Conservation (phyloP, 2,329 filamentous ascomycete species). For the Aspergillus brunneoviolaceus region DNA sequence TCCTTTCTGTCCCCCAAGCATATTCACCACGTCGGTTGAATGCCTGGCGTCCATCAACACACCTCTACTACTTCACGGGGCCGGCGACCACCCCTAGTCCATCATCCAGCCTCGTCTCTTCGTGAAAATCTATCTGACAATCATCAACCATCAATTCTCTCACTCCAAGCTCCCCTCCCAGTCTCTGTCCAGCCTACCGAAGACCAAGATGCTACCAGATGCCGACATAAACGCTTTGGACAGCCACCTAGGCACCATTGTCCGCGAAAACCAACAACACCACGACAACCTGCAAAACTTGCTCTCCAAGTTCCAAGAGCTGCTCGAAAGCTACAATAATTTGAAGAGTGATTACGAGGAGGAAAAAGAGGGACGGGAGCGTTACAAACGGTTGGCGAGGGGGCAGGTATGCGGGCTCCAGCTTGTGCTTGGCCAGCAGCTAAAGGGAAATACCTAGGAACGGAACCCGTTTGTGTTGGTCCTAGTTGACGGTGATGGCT, state of each 20-base stretch:
- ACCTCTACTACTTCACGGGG: not conserved
- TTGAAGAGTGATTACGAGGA: conserved; percentile 60
- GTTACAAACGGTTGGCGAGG: conserved; percentile 55
- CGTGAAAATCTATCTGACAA: too few species aligned
- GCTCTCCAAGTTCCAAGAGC: conserved; percentile 41
- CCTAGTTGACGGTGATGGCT: conserved; percentile 63
- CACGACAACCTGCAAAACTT: conserved; percentile 34
- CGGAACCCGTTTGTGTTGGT: conserved; percentile 61
- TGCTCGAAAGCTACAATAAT: conserved; percentile 56
- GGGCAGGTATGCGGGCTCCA: conserved; percentile 36
- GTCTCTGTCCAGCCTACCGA: not conserved
- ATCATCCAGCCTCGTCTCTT: not conserved
- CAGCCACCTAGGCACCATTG: conserved; percentile 11
- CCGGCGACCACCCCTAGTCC: not conserved
- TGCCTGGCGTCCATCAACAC: not conserved
- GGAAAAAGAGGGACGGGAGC: conserved; percentile 53
- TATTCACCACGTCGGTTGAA: not conserved
- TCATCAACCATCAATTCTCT: not conserved
- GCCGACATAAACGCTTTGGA: conserved; percentile 19
- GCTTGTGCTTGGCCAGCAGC: not conserved
- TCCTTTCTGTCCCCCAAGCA: not conserved
- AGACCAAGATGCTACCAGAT: conserved; percentile 19
- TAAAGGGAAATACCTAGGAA: conserved; percentile 32
- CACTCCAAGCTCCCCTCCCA: too few species aligned
- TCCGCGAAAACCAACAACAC: conserved; percentile 27